Evolutionary conservation across 2,329 filamentous ascomycete genomes (phyloP).

Genomic region (Ciborinia camelliae): DNA sequence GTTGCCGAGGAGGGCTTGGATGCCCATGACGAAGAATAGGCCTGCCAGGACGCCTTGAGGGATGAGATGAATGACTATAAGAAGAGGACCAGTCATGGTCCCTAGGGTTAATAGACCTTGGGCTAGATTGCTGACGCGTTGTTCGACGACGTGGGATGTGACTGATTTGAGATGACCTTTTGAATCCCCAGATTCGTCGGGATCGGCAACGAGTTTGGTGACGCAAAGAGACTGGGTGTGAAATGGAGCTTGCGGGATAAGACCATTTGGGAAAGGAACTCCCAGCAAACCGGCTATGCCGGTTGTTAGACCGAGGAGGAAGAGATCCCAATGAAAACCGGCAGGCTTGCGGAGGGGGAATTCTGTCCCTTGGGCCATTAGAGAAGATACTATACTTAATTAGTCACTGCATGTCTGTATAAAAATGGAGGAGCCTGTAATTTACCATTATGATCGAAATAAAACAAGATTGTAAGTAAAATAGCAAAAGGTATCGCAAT

Average conservation of each 20-base stretch:
- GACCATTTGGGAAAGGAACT: slow-evolving; percentile 76
- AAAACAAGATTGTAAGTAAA: slow-evolving; percentile 79
- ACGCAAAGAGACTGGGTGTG: slow-evolving; percentile 78
- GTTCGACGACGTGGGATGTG: slow-evolving; percentile 67
- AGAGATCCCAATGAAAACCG: slow-evolving; percentile 83
- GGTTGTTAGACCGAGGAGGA: slow-evolving; percentile 75
- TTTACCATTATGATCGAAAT: slow-evolving; percentile 83
- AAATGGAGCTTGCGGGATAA: slow-evolving; percentile 81
- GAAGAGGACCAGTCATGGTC: slow-evolving; percentile 72
- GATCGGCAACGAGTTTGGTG: slow-evolving; percentile 51
- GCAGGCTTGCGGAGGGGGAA: slow-evolving; percentile 78
- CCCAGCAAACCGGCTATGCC: slow-evolving; percentile 72
- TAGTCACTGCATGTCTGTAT: slow-evolving; percentile 2
- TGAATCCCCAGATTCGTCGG: slow-evolving; percentile 50
- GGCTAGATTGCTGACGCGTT: slow-evolving; percentile 73
- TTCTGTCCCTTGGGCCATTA: slow-evolving; percentile 79
- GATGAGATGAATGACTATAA: slow-evolving; percentile 71
- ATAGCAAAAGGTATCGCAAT: slow-evolving; percentile 83
- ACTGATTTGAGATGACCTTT: slow-evolving; percentile 55
- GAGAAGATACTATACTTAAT: slow-evolving; percentile 61
- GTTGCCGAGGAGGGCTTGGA: slow-evolving; percentile 72
- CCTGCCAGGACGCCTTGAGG: slow-evolving; percentile 77
- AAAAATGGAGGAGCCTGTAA: neutral
- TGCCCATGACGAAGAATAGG: slow-evolving; percentile 81
- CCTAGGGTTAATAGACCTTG: slow-evolving; percentile 75